phyloP scores from a whole-genome alignment of 2,329 filamentous ascomycete genomes.

The Rutstroemia sydowiana region DNA sequence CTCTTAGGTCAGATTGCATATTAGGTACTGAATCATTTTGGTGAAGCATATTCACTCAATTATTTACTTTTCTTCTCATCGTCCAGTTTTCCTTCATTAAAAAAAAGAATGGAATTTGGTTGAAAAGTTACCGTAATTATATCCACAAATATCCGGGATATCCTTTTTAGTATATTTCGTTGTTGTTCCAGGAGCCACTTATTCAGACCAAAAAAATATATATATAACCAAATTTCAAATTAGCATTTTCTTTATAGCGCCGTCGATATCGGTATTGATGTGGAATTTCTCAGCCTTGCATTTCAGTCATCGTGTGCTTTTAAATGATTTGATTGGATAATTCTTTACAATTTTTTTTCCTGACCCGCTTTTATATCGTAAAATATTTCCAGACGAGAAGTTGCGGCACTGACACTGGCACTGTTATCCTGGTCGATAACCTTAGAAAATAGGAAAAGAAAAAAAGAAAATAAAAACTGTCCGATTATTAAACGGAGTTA shows the following conservation, averaged over 20 bases:
- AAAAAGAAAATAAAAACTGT: neutral
- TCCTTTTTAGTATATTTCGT: neutral
- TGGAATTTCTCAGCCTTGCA: slow-evolving; percentile 4
- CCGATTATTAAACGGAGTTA: slow-evolving; percentile 9
- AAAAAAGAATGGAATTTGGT: neutral
- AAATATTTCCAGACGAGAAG: no score
- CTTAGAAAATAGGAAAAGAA: neutral
- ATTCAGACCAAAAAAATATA: neutral
- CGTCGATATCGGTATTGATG: slow-evolving; percentile 1
- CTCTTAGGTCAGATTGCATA: slow-evolving; percentile 3
- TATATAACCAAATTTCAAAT: neutral
- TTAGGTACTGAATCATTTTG: neutral
- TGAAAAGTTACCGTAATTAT: neutral
- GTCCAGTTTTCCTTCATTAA: neutral
- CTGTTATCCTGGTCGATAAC: neutral
- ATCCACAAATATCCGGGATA: neutral
- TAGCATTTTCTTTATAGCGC: neutral
- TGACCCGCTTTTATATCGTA: no score
- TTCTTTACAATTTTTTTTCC: neutral
- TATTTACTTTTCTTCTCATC: neutral
- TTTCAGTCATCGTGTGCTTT: slow-evolving; percentile 1
- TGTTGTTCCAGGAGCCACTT: neutral
- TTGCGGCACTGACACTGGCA: no score
- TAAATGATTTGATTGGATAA: neutral
- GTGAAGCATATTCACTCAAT: no score